A percentile compares a stretch with the other conserved stretches of the same genome.
phyloP scores from a whole-genome alignment of 1,139 yeast genomes.

The Yamadazyma oceani region DNA sequence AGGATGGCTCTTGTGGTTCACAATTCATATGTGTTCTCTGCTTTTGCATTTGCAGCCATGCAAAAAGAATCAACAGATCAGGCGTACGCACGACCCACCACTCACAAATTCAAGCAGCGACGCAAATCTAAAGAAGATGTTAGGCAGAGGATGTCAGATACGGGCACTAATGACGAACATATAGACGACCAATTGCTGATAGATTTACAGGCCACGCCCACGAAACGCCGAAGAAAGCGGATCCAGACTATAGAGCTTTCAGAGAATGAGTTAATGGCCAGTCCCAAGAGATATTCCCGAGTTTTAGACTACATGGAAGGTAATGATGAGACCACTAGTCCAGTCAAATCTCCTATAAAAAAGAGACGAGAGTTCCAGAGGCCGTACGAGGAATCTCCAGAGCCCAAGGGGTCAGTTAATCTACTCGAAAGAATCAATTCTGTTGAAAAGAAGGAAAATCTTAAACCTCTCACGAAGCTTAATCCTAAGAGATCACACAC shows the following conservation, averaged over 20 bases:
- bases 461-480: not conserved
- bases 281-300: slow-evolving; percentile 21
- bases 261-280: slow-evolving; percentile 16
- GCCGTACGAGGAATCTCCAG: slow-evolving; percentile 1
- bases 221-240: not conserved
- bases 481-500: too few relatives aligned
- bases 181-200: not conserved
- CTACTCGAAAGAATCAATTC: slow-evolving; percentile 1
- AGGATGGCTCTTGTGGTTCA: too few relatives aligned
- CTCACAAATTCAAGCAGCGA: too few relatives aligned
- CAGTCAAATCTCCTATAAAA: slow-evolving; percentile 4
- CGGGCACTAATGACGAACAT: not conserved
- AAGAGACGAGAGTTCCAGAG: not conserved
- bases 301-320: slow-evolving; percentile 14
- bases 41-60: too few relatives aligned
- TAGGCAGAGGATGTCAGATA: not conserved
- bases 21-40: too few relatives aligned
- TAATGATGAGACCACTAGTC: not conserved
- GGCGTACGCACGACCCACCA: too few relatives aligned
- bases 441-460: not conserved
- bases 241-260: slow-evolving; percentile 1
- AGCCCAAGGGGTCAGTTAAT: slow-evolving; percentile 1
- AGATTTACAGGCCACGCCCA: slow-evolving; percentile 1
- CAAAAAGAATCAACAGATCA: too few relatives aligned
- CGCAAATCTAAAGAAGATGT: too few relatives aligned